Evolutionary conservation across 805 yeast species (phyloP), one percentile per base, ranked within the genome.

Genomic region (Scheffersomyces amazonensis): DNA sequence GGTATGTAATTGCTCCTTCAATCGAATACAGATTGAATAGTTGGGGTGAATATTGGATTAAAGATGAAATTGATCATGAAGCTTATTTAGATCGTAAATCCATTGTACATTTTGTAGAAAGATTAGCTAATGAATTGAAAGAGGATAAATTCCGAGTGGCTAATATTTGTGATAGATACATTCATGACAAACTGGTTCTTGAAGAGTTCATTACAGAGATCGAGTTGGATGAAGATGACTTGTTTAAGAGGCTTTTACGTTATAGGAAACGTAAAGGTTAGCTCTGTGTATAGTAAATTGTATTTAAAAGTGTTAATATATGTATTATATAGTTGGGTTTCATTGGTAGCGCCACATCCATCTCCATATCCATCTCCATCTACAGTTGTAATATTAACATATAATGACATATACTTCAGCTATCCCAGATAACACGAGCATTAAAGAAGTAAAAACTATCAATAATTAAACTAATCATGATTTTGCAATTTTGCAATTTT

Each of bases 181-280:
- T 44, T 30, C 23, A 39, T 16, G 48, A 44, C 15, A 41, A 39
- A 23, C 42, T 45, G 18, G 39, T 41, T 16, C 39, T 44, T 27
- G 43, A 39, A 22, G 46, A 44, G 22, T 44, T 44, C 28, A 41
- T 44, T 4, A 41, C 42, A 31, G 48, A 44, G 25, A 41, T 44
- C 15, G 48, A 44, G 13, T 34, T 39, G 16, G 43, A 41, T 28
- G 34, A 33, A 21, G 41, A 41, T 32, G 42, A 36, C 25, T 39
- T 44, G 15, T 38, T 36, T 16, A 44, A 39, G 33, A 31, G 39
- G 27, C 16, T 44, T 20, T 31, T 41, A 15, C 30, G 42, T 20
- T 32, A 41, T 31, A 33, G 36, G 21, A 41, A 39, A 19, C 32
- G 31, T 30, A 32, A 37, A 27, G 23, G n/a, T n/a, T n/a, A n/a